Base-by-base conservation (phyloP, 805 yeast species). In the Phaffomyces antillensis region DNA sequence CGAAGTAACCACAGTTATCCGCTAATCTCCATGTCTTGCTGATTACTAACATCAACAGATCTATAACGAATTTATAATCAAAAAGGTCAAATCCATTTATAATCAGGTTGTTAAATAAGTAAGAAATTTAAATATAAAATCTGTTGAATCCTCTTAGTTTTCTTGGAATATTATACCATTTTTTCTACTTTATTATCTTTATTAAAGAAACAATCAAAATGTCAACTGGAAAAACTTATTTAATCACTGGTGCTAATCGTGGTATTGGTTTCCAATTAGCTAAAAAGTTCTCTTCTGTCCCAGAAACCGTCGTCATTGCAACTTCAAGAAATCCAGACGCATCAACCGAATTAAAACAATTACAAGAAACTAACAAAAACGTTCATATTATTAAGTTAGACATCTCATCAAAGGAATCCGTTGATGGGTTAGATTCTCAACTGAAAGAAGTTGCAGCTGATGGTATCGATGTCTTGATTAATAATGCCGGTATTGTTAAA, bases 401-500 rank as follows among this genome's bases (percentile, higher is more conserved):
- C 15, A 37, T 44, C 7, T 40, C 47, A 10, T 40, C 43, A 6
- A 43, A 45, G 18, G 47, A 39, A 4, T 53, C 56, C 3, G 45
- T 52, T 24, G 28, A 36, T 10, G 24, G n/a, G 5, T 15, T 52
- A 10, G 28, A 30, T n/a, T 16, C 32, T 4, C 44, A 45, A 24
- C 36, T 53, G 23, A 25, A 13, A 7, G 32, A 26, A 7, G 28
- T 43, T 20, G 44, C 46, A 2, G 37, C 43, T 16, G 43, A 43
- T 17, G 53, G 52, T 20, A 52, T 51, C 36, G 48, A 43, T 25
- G 36, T 45, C n/a, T 44, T 53, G 35, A 41, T 44, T 39, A 49
- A 43, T 41, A 52, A 38, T 48, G 60, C 45, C 25, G 57, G 43
- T 18, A 44, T 53, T 26, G 36, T 28, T 13, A 31, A 33, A 2